Evolutionary conservation across 169 alveolate species (phyloP).

Genomic region (Eimeria acervulina): DNA sequence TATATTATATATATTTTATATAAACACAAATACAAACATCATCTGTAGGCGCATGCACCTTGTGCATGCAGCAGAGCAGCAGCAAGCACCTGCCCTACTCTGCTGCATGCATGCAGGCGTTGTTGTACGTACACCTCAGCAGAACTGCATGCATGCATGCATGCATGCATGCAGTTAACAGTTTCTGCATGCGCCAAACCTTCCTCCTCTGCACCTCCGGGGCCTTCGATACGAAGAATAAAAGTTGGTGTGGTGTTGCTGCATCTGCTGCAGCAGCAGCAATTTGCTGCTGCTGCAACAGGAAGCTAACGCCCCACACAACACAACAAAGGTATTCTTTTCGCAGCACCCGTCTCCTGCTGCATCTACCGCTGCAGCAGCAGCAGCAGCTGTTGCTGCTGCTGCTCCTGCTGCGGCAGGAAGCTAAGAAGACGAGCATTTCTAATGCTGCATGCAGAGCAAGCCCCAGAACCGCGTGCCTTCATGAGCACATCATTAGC

Average conservation of each 20-base stretch:
- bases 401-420: neutral
- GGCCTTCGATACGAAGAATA: neutral
- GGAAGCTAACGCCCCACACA: neutral
- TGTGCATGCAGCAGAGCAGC: neutral
- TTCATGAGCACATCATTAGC: too few relatives aligned
- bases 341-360: slow-evolving; percentile 3
- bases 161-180: neutral
- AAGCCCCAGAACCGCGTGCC: too few relatives aligned
- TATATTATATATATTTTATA: neutral
- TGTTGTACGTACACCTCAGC: neutral
- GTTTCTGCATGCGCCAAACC: neutral
- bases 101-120: slow-evolving; percentile 45
- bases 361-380: slow-evolving; percentile 14
- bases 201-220: neutral
- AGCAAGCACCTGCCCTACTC: neutral
- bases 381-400: neutral
- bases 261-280: too few relatives aligned
- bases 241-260: neutral
- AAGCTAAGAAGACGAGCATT: neutral
- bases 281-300: too few relatives aligned
- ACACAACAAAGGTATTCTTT: neutral
- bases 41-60: neutral
- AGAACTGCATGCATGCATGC: neutral
- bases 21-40: neutral
- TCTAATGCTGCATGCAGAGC: too few relatives aligned